A percentile compares a stretch with the other conserved stretches of the same genome.
phyloP scores from a whole-genome alignment of 768 basidiomycete species.

The Leucosporidium yakuticum region DNA sequence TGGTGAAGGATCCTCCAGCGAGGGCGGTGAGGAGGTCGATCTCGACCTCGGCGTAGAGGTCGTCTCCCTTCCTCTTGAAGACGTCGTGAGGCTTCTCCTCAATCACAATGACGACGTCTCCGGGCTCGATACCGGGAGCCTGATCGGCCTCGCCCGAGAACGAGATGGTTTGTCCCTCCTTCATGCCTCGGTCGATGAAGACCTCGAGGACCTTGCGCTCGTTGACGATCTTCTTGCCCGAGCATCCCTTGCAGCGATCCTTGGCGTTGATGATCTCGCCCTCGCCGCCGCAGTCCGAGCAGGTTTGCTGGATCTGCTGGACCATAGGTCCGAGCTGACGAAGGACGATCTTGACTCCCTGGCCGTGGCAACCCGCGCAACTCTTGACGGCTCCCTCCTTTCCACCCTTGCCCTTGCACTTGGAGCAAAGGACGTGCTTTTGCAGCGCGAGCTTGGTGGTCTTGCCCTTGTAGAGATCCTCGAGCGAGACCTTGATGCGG shows the following conservation, averaged over 20 bases:
- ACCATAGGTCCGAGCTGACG: slow-evolving; percentile 99
- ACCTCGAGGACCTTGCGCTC: slow-evolving; percentile 98
- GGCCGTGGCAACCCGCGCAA: slow-evolving; percentile 74
- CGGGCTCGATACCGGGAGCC: slow-evolving; percentile 76
- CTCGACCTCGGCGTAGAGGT: slow-evolving; percentile 79
- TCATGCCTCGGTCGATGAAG: slow-evolving; percentile 97
- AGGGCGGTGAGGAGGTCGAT: slow-evolving; percentile 89
- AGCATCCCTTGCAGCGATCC: slow-evolving; percentile 85
- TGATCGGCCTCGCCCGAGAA: slow-evolving; percentile 91
- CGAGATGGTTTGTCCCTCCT: slow-evolving; percentile 79
- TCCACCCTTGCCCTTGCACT: slow-evolving; percentile 93
- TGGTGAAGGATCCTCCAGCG: slow-evolving; percentile 80
- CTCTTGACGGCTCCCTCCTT: slow-evolving; percentile 88
- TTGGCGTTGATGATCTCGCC: slow-evolving; percentile 92
- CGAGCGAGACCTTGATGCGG: slow-evolving; percentile 89
- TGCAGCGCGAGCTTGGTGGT: slow-evolving; percentile 95
- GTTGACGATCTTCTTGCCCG: slow-evolving; percentile 86
- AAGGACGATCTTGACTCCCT: slow-evolving; percentile 81
- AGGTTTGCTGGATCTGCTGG: slow-evolving; percentile 93
- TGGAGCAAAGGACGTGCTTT: slow-evolving; percentile 84
- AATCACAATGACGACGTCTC: slow-evolving; percentile 89
- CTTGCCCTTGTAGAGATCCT: slow-evolving; percentile 98
- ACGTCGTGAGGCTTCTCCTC: slow-evolving; percentile 86
- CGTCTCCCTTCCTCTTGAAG: slow-evolving; percentile 82
- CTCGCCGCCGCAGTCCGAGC: slow-evolving; percentile 86